These are phyloP conservation scores for Candida maesae DNA, from an alignment of 805 yeast species.

Conservation along the genomic window DNA sequence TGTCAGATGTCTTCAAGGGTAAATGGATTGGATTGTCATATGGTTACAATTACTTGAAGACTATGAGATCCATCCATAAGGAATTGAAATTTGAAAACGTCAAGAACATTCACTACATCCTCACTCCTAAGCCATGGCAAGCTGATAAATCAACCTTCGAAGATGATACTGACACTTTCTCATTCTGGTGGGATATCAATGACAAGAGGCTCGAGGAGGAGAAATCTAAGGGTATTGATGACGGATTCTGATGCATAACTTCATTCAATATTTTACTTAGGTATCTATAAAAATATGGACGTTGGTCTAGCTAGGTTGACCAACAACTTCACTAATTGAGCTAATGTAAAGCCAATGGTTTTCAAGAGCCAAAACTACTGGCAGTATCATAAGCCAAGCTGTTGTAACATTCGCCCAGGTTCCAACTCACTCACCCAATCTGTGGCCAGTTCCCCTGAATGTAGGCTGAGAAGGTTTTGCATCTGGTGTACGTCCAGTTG, in stretches of 20 bases:
- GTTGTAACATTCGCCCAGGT: too few species aligned
- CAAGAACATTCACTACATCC: constrained; percentile 54
- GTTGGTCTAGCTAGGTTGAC: too few species aligned
- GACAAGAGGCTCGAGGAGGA: constrained; percentile 30
- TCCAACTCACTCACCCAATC: too few species aligned
- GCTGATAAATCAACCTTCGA: constrained; percentile 28
- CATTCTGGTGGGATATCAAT: constrained; percentile 47
- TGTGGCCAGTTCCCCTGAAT: too few species aligned
- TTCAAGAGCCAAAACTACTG: too few species aligned
- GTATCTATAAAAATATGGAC: too few species aligned
- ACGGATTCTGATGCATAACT: constrained; percentile 11
- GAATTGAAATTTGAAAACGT: constrained; percentile 46
- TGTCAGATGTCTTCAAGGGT: constrained; percentile 49
- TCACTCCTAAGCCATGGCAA: constrained; percentile 63
- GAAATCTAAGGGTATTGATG: constrained; percentile 7
- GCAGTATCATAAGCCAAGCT: neutral
- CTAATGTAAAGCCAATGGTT: too few species aligned
- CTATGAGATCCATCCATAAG: constrained; percentile 41
- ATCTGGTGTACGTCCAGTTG: too few species aligned
- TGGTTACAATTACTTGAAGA: constrained; percentile 54
- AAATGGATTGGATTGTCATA: constrained; percentile 51
- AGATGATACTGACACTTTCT: constrained; percentile 46
- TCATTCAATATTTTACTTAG: neutral
- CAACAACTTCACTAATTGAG: too few species aligned
- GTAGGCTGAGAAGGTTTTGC: too few species aligned